Conservation (phyloP, 148 eudicot species). For the Rhododendron simsii region DNA sequence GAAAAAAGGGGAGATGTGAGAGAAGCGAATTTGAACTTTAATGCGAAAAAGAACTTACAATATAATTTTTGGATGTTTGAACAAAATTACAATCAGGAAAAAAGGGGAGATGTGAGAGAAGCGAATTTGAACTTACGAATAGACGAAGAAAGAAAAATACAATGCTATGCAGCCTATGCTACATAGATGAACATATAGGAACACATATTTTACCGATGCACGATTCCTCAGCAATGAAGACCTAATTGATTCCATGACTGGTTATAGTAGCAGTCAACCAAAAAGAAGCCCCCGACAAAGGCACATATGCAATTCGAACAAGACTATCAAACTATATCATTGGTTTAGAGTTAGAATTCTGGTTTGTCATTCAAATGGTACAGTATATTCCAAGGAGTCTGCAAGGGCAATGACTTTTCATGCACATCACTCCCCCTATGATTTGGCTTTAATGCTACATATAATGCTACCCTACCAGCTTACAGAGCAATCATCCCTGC, state of each 20-base stretch:
- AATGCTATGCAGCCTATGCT: background rate
- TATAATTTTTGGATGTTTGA: background rate
- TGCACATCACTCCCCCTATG: background rate
- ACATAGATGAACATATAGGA: background rate
- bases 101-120: background rate
- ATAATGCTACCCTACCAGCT: background rate
- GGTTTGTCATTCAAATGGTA: background rate
- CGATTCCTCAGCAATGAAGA: background rate
- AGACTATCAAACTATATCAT: background rate
- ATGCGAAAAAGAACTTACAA: no score
- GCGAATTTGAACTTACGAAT: background rate
- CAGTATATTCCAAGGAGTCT: background rate
- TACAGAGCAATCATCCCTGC: background rate
- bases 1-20: background rate
- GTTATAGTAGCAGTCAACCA: background rate
- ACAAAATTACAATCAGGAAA: background rate
- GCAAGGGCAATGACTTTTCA: background rate
- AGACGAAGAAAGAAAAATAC: no score
- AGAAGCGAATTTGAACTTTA: background rate
- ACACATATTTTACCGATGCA: background rate
- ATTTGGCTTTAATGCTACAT: background rate
- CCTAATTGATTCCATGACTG: background rate
- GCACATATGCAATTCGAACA: background rate
- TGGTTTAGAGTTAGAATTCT: background rate
- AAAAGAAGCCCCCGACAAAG: background rate